Percentiles rank a stretch among this genome's conserved stretches.
Evolutionary conservation across 495 filamentous ascomycete genomes (phyloP).

Genomic region (Tuber magnatum): DNA sequence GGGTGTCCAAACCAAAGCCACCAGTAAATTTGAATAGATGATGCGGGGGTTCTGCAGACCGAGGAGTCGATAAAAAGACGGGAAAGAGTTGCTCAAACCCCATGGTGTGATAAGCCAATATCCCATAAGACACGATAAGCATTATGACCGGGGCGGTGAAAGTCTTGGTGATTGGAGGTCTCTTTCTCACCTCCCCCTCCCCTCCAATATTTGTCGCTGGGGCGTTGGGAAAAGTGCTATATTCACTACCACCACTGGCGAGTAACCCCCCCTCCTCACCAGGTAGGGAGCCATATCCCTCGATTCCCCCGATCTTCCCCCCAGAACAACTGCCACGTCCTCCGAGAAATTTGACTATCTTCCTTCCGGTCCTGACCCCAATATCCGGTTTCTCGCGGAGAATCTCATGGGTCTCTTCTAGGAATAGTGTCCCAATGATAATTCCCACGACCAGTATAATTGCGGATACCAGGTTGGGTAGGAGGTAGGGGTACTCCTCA

Average conservation of each 20-base stretch:
- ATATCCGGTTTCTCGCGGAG: conserved; percentile 68
- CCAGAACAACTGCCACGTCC: conserved; percentile 48
- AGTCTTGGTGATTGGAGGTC: conserved; percentile 44
- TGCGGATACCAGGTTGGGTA: conserved; percentile 89
- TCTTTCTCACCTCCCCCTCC: conserved; percentile 31
- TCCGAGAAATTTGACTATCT: conserved; percentile 54
- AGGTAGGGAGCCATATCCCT: conserved; percentile 38
- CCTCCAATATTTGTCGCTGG: conserved; percentile 14
- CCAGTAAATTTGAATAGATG: conserved; percentile 76
- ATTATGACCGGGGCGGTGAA: conserved; percentile 77
- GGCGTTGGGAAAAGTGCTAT: conserved; percentile 19
- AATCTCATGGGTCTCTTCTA: conserved; percentile 90
- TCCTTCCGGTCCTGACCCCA: conserved; percentile 69
- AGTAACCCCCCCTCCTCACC: conserved; percentile 34
- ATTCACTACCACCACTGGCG: conserved; percentile 1
- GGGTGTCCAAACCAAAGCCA: conserved; percentile 72
- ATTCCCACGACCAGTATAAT: conserved; percentile 69
- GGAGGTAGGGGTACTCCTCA: conserved; percentile 78
- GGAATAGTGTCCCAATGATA: conserved; percentile 73
- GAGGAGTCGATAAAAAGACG: conserved; percentile 74
- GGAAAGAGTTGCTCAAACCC: conserved; percentile 91
- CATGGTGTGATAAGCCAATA: conserved; percentile 91
- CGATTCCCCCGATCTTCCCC: conserved; percentile 46
- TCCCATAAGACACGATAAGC: conserved; percentile 80
- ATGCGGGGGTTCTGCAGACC: conserved; percentile 44